These are phyloP conservation scores for Aristolochia californica DNA, from an alignment of 164 flowering plant species.

Conservation along the genomic window DNA sequence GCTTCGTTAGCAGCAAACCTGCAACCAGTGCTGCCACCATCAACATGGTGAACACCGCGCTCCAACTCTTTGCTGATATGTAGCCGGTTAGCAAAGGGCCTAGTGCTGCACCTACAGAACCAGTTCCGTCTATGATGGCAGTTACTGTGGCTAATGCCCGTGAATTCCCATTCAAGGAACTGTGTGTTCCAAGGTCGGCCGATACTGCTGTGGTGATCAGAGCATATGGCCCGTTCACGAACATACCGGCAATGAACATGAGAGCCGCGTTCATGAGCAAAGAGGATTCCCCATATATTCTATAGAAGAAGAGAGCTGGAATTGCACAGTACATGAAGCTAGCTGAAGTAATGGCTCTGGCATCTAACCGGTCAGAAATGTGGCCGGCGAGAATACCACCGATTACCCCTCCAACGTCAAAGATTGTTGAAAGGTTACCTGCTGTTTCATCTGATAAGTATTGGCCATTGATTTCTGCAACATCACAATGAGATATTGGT, in stretches of 20 bases:
- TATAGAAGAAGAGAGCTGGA: constrained; percentile 58
- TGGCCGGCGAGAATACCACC: constrained; percentile 82
- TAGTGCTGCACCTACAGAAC: constrained; percentile 73
- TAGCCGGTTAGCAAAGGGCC: constrained; percentile 73
- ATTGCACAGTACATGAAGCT: constrained; percentile 72
- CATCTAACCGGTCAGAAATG: constrained; percentile 61
- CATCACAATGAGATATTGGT: constrained; percentile 1
- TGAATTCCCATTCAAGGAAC: constrained; percentile 54
- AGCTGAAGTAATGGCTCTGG: constrained; percentile 78
- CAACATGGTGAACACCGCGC: constrained; percentile 57
- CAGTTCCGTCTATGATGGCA: constrained; percentile 84
- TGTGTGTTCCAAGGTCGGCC: constrained; percentile 72
- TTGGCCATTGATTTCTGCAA: constrained; percentile 58
- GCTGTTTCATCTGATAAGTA: constrained; percentile 50
- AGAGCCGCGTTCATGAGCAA: constrained; percentile 34
- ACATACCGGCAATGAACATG: constrained; percentile 63
- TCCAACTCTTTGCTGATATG: constrained; percentile 60
- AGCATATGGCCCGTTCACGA: constrained; percentile 79
- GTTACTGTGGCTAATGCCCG: constrained; percentile 76
- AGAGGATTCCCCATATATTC: constrained; percentile 53
- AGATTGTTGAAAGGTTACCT: constrained; percentile 64
- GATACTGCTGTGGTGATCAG: constrained; percentile 86
- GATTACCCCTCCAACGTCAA: constrained; percentile 73
- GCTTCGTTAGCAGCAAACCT: constrained; percentile 49
- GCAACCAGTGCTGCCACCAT: constrained; percentile 61